Evolutionary conservation across 768 basidiomycete genomes (phyloP).

Genomic region (Podaxis mareebaensis): DNA sequence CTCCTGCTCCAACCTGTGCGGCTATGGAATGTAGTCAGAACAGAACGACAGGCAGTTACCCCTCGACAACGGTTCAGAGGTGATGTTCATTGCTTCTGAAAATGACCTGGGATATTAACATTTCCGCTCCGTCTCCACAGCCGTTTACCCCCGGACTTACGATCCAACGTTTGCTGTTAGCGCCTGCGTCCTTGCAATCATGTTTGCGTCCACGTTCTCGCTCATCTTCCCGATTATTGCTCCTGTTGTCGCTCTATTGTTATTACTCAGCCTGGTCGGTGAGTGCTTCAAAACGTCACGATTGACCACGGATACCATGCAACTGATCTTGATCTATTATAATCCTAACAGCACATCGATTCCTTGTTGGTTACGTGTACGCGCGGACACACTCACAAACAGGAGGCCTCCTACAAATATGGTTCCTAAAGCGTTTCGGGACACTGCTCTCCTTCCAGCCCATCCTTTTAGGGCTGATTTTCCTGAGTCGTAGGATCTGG

Average conservation of each 20-base stretch:
- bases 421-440: slow-evolving; percentile 73
- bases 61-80: slow-evolving; percentile 80
- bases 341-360: slow-evolving; percentile 66
- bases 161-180: slow-evolving; percentile 68
- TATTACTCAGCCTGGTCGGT: slow-evolving; percentile 70
- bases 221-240: slow-evolving; percentile 78
- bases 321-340: not conserved
- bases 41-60: slow-evolving; percentile 63
- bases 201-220: slow-evolving; percentile 73
- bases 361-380: slow-evolving; percentile 76
- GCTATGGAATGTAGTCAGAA: slow-evolving; percentile 55
- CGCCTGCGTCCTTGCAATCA: slow-evolving; percentile 64
- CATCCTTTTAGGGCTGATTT: slow-evolving; percentile 69
- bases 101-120: slow-evolving; percentile 10
- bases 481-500: slow-evolving; percentile 69
- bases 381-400: slow-evolving; percentile 73
- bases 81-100: slow-evolving; percentile 31
- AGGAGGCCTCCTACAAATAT: slow-evolving; percentile 72
- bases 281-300: slow-evolving; percentile 24
- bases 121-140: slow-evolving; percentile 30
- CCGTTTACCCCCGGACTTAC: slow-evolving; percentile 71
- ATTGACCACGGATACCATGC: not conserved
- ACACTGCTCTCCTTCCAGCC: slow-evolving; percentile 75
- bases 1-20: slow-evolving; percentile 72
- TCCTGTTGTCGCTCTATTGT: slow-evolving; percentile 64